Conservation (phyloP, 2,329 filamentous ascomycete genomes). For the Bisporella sp. region DNA sequence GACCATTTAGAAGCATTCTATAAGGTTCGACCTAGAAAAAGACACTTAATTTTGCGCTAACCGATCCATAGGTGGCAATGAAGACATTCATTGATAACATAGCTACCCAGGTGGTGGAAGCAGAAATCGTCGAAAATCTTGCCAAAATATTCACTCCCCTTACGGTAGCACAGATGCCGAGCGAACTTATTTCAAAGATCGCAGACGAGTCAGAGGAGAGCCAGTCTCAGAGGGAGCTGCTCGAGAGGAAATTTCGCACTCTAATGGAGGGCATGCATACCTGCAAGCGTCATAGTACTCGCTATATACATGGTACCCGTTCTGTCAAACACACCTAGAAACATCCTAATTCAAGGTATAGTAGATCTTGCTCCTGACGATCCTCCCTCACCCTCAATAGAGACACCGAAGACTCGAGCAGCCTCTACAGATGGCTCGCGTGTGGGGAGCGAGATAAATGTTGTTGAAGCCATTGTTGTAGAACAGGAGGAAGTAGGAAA, state of each 20-base stretch:
- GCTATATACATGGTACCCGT: background rate
- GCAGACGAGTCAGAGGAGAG: slow-evolving; percentile 15
- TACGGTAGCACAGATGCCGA: slow-evolving; percentile 12
- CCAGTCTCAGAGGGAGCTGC: slow-evolving; percentile 7
- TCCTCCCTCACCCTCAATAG: background rate
- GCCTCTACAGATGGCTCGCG: background rate
- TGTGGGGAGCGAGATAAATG: background rate
- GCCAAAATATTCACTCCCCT: slow-evolving; percentile 15
- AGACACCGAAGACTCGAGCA: background rate
- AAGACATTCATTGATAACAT: slow-evolving; percentile 18
- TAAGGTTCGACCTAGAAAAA: slow-evolving; percentile 6
- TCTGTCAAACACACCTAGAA: background rate
- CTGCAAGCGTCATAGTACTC: slow-evolving; percentile 15
- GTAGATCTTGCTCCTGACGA: background rate
- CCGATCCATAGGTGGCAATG: slow-evolving; percentile 11
- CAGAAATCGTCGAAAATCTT: slow-evolving; percentile 12
- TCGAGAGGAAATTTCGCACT: slow-evolving; percentile 8
- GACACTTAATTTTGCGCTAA: background rate
- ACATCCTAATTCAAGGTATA: background rate
- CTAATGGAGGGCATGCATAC: slow-evolving; percentile 14
- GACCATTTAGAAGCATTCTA: slow-evolving; percentile 18
- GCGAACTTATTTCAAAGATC: slow-evolving; percentile 8
- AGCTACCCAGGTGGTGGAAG: slow-evolving; percentile 13
- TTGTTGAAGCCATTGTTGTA: background rate
- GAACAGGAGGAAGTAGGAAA: background rate